Evolutionary conservation across 495 filamentous ascomycete genomes (phyloP).

Genomic region (Pseudevernia furfuracea): DNA sequence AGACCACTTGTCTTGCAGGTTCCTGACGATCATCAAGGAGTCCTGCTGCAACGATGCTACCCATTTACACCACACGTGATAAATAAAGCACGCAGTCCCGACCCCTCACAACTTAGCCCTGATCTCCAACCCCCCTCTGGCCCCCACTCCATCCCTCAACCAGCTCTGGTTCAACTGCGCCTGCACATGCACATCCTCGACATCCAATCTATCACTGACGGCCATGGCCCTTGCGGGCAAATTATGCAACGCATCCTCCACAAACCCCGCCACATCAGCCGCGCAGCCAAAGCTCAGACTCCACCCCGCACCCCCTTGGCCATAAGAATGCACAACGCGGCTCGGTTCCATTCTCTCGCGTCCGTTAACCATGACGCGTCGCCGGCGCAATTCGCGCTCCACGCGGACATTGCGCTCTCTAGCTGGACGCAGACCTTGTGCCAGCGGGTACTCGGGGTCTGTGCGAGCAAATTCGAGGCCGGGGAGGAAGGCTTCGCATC

Average conservation of each 20-base stretch:
- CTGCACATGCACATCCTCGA: slow-evolving; percentile 6
- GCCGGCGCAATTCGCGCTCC: slow-evolving; percentile 36
- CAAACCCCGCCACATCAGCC: slow-evolving; percentile 32
- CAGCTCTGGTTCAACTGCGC: slow-evolving; percentile 4
- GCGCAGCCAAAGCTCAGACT: slow-evolving; percentile 41
- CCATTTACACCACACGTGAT: too few species aligned
- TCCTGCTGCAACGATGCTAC: too few species aligned
- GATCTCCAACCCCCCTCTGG: not conserved
- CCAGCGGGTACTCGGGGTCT: slow-evolving; percentile 39
- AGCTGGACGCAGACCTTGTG: slow-evolving; percentile 41
- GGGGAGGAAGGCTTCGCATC: slow-evolving; percentile 41
- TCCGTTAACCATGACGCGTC: not conserved
- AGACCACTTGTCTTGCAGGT: too few species aligned
- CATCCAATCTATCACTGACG: not conserved
- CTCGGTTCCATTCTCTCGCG: slow-evolving; percentile 25
- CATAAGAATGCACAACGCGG: slow-evolving; percentile 43
- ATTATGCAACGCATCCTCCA: slow-evolving; percentile 32
- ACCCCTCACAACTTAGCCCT: slow-evolving; percentile 1
- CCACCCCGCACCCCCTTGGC: slow-evolving; percentile 43
- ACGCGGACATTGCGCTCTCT: slow-evolving; percentile 38
- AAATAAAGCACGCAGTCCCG: not conserved
- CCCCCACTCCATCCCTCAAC: not conserved
- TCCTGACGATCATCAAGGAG: too few species aligned
- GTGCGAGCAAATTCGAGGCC: slow-evolving; percentile 37
- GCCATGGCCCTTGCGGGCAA: slow-evolving; percentile 16